Conservation (phyloP, 352 stramenopile genomes). For the Phytophthora melonis region DNA sequence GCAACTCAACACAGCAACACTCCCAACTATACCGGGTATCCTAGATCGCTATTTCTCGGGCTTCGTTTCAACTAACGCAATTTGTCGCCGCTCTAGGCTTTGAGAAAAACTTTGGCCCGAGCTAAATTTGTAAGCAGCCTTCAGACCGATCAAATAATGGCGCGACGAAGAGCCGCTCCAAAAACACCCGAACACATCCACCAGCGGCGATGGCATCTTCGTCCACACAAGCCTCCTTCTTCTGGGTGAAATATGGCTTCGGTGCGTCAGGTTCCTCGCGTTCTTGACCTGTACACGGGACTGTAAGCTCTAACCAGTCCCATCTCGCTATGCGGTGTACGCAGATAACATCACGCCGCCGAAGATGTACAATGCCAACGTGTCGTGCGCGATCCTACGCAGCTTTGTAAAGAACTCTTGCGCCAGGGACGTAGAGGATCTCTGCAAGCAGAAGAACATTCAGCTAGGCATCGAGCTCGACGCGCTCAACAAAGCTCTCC, state of each 20-base stretch:
- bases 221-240: conserved; percentile 46
- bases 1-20: too few relatives aligned
- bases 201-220: conserved; percentile 14
- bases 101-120: too few relatives aligned
- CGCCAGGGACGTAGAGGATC: conserved; percentile 71
- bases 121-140: background rate
- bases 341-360: conserved; percentile 58
- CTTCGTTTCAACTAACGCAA: too few relatives aligned
- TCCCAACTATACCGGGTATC: too few relatives aligned
- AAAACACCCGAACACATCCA: conserved; percentile 1
- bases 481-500: conserved; percentile 51
- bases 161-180: conserved; percentile 9
- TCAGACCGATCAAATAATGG: conserved; percentile 9
- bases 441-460: conserved; percentile 81
- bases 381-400: conserved; percentile 72
- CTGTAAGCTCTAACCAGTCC: background rate
- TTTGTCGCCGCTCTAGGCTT: too few relatives aligned
- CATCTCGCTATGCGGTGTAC: background rate
- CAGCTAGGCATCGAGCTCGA: conserved; percentile 82
- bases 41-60: too few relatives aligned
- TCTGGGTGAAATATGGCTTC: conserved; percentile 88
- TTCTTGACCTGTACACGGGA: background rate
- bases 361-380: conserved; percentile 86
- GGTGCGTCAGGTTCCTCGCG: conserved; percentile 41
- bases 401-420: conserved; percentile 78